Base-by-base conservation (phyloP, 2,329 filamentous ascomycete genomes). In the Verticillium zaregamsianum region DNA sequence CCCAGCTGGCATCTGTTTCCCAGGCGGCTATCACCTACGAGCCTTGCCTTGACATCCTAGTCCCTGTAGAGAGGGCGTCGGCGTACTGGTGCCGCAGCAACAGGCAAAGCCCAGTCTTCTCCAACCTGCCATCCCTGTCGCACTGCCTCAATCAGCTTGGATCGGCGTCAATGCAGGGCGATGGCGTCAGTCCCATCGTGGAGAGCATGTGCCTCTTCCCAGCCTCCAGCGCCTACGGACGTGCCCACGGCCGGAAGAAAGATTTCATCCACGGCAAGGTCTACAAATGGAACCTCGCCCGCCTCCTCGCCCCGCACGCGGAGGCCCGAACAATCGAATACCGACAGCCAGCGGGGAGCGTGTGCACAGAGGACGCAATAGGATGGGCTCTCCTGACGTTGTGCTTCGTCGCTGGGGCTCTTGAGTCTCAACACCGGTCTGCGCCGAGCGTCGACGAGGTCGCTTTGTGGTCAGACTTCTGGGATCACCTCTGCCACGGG, bases 211-310 rank as follows among this genome's bases (percentile, higher is more conserved):
- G 74, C 54, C 65, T 73, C 11, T 70, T 72, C 57, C 68, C 74
- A 0, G 68, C 70, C 11, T 59, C 62, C 1, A 73, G 70, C 23
- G 68, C 70, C 2, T 72, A 71, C 57, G 75, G 73, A 25, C 66
- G 65, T 1, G 68, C 70, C 7, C 68, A 72, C 23, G 70, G 73
- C 12, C 68, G 67, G 61, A 70, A 68, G 55, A 63, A 67, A 40
- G 71, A 75, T 59, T 77, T 76, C 62, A 66, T 78, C 25, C 69
- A 73, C 52, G 75, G 75, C 14, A 76, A 76, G 60, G 72, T 75
- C 33, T 78, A 74, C 66, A 77, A 77, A 69, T 78, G 76, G 76
- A 71, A 77, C 58, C 72, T 77, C 59, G 67, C 71, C 0, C 69
- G 71, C 1, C 67, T 76, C 52, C 45, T 73, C 37, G 39, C 63